Conservation (phyloP, 345 rosid genomes). For the Brassica napus region DNA sequence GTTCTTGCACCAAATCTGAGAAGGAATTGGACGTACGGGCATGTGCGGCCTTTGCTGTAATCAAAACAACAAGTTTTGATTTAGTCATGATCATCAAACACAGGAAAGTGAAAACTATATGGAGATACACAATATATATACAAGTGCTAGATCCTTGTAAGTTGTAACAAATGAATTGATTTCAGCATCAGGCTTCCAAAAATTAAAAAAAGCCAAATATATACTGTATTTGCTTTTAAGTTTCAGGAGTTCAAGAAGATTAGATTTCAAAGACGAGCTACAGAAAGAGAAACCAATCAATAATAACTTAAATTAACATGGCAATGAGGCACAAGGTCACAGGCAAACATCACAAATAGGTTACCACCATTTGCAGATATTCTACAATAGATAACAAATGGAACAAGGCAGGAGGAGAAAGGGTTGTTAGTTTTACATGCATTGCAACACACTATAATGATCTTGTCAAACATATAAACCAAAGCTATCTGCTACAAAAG, state of each 20-base stretch:
- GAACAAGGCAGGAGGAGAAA: not conserved
- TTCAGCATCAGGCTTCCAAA: not conserved
- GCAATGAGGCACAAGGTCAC: not conserved
- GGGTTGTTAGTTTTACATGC: not conserved
- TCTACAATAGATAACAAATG: not conserved
- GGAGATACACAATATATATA: not conserved
- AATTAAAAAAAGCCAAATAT: too few species aligned
- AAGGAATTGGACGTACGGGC: conserved; percentile 95
- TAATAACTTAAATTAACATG: not conserved
- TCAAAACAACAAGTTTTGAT: not conserved
- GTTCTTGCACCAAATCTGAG: conserved; percentile 99
- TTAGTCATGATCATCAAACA: conserved; percentile 6
- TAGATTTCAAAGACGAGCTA: not conserved
- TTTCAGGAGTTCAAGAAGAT: not conserved
- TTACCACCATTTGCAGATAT: not conserved
- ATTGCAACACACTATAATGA: not conserved
- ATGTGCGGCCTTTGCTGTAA: conserved; percentile 94
- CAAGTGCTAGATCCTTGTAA: not conserved
- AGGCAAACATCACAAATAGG: not conserved
- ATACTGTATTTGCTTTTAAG: not conserved
- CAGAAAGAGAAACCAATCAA: not conserved
- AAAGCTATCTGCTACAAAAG: conserved; percentile 5
- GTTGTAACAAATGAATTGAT: not conserved
- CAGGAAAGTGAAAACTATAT: conserved; percentile 17
- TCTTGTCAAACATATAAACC: not conserved